Base-by-base conservation (phyloP, 768 basidiomycete genomes). In the Leccinellum rugosiceps region DNA sequence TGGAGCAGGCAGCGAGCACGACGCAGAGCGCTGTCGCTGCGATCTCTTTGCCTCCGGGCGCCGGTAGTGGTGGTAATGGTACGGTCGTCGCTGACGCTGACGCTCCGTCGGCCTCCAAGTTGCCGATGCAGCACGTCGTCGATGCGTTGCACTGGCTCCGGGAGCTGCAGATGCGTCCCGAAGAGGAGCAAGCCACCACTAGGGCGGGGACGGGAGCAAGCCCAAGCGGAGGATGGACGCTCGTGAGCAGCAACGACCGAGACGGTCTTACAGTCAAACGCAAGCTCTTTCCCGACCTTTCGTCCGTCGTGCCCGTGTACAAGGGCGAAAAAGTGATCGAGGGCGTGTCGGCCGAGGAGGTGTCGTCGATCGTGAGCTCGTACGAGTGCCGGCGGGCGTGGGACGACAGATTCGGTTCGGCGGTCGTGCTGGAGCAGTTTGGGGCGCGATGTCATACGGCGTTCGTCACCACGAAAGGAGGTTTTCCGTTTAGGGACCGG, bases 291-390 rank as follows among this genome's bases (percentile, higher is more conserved):
- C 80, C 89, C 0, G 85, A 88, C 53, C 81, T 96, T 6, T 96
- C 93, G 6, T 79, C 88, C 1, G 76, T 83, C 52, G 84, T 94
- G 31, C 92, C 93, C 0, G 84, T 98, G 3, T 88, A 93, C 71
- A 88, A 86, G 63, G 94, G 91, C 0, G 86, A 88, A 67, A 91
- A 92, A 73, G 92, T 98, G 58, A 87, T 98, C 50, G 91, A 98
- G 68, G 94, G 94, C 4, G 83, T 95, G 11, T 90, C 93, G 1
- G 94, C 94, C 1, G 95, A 97, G 67, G 96, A 99, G 69, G 78
- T 98, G 34, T 86, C 84, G 0, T 79, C 86, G 1, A 80, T 90
- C 21, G 78, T 97, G 17, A 79, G 79, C 8, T 87, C 86, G 59
- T 80, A 82, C 41, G 82, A 85, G 50, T 88, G 86, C 56, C 81